Conservation (phyloP, 2,329 filamentous ascomycete species). For the Aureobasidium namibiae region DNA sequence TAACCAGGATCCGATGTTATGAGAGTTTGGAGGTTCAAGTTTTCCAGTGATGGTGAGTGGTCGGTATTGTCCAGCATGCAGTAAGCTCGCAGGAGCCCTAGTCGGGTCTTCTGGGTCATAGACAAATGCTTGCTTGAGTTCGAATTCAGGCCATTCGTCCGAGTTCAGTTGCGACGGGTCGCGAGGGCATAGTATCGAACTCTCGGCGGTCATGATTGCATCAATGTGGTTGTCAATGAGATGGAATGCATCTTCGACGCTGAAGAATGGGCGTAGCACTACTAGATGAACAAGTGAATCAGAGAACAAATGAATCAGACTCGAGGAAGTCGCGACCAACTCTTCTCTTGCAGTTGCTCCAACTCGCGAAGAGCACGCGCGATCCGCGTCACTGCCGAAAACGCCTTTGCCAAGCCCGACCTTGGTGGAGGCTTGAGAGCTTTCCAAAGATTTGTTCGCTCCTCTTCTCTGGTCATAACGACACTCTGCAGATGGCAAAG, state of each 20-base stretch:
- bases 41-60: slow-evolving; percentile 55
- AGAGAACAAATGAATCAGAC: no score
- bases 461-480: neutral
- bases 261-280: neutral
- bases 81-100: slow-evolving; percentile 46
- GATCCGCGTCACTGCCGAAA: slow-evolving; percentile 19
- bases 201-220: slow-evolving; percentile 19
- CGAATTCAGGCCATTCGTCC: slow-evolving; percentile 52
- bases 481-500: neutral
- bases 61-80: slow-evolving; percentile 51
- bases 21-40: slow-evolving; percentile 43
- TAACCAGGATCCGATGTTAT: slow-evolving; percentile 25
- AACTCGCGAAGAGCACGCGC: neutral
- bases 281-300: neutral
- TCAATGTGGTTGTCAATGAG: neutral
- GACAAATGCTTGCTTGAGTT: slow-evolving; percentile 54
- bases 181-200: slow-evolving; percentile 33
- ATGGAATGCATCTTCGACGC: neutral
- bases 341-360: neutral
- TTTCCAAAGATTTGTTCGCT: neutral
- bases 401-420: neutral
- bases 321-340: neutral
- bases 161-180: slow-evolving; percentile 32
- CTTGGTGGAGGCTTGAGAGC: neutral
- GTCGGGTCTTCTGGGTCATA: slow-evolving; percentile 42